phyloP scores from a whole-genome alignment of 2,329 filamentous ascomycete genomes.

The Drechslera avenae region DNA sequence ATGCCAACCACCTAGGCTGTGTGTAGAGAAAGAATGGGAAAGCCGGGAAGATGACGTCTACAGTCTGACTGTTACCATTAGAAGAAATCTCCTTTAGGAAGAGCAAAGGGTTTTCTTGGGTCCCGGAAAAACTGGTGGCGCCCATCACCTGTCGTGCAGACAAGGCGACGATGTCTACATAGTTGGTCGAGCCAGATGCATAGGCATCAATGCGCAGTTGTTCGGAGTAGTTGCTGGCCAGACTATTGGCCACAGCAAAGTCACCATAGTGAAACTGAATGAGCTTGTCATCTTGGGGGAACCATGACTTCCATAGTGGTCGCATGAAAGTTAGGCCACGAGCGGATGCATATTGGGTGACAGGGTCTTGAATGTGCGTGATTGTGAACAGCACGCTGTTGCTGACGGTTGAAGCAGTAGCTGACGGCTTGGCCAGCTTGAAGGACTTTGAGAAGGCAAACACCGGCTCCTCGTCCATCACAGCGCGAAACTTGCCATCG shows the following conservation, averaged over 20 bases:
- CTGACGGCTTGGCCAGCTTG: slow-evolving; percentile 31
- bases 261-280: slow-evolving; percentile 78
- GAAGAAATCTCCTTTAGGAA: slow-evolving; percentile 88
- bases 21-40: slow-evolving; percentile 89
- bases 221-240: slow-evolving; percentile 75
- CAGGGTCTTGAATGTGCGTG: slow-evolving; percentile 75
- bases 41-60: slow-evolving; percentile 85
- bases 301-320: slow-evolving; percentile 80
- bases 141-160: slow-evolving; percentile 81
- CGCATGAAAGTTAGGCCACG: slow-evolving; percentile 78
- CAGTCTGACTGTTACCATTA: slow-evolving; percentile 83
- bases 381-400: slow-evolving; percentile 73
- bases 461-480: slow-evolving; percentile 79
- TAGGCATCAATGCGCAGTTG: slow-evolving; percentile 74
- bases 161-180: slow-evolving; percentile 76
- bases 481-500: slow-evolving; percentile 69
- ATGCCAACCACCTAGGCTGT: slow-evolving; percentile 79
- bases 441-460: slow-evolving; percentile 69
- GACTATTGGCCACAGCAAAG: slow-evolving; percentile 64
- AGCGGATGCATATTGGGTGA: slow-evolving; percentile 78
- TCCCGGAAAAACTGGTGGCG: slow-evolving; percentile 75
- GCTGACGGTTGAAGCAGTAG: slow-evolving; percentile 7
- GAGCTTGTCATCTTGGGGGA: slow-evolving; percentile 65
- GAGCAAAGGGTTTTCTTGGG: slow-evolving; percentile 71
- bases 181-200: slow-evolving; percentile 73